Evolutionary conservation across 352 stramenopile species (phyloP), one percentile per base, ranked within the genome.

Genomic region (Phytophthora lateralis): DNA sequence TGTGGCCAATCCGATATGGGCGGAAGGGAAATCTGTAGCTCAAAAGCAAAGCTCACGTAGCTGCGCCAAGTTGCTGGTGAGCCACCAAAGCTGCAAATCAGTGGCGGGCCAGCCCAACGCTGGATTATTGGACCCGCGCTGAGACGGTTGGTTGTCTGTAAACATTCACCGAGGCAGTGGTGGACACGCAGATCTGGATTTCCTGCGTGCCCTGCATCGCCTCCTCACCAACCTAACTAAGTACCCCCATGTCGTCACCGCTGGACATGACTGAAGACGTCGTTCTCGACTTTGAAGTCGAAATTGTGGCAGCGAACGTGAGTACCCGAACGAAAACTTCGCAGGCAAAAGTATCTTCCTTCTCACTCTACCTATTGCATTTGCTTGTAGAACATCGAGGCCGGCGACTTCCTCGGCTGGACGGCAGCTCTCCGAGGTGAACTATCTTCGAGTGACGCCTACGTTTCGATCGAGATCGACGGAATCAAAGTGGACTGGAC

Each of bases 231-330:
- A 41, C 35, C 4, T 41, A 3, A 20, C 12, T n/a, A n/a, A n/a
- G n/a, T n/a, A n/a, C 15, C 35, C 4, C 18, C 11, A 14, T 11
- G 10, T 52, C 64, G 54, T 38, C 55, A 42, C 21, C 47, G 6
- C 43, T 29, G 2, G 50, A 20, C 35, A 35, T 53, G 7, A 29
- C 44, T 21, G 59, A 45, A 20, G 18, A 20, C 64, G 18, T 43
- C 29, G 9, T 61, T 15, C 55, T 76, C 26, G 60, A 76, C 35
- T 57, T 76, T 18, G 69, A 71, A 47, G 50, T 76, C 37, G 41
- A 71, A 21, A 60, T 76, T 50, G 69, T 76, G 34, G 73, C 69
- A 6, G 69, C 69, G 12, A 71, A 70, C 24, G 62, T 69, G 34
- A 32, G 37, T 21, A 9, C 26, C 7, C 15, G 3, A 42, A 41